Base-by-base conservation (phyloP, 768 basidiomycete genomes). In the Kwoniella botswanensis region DNA sequence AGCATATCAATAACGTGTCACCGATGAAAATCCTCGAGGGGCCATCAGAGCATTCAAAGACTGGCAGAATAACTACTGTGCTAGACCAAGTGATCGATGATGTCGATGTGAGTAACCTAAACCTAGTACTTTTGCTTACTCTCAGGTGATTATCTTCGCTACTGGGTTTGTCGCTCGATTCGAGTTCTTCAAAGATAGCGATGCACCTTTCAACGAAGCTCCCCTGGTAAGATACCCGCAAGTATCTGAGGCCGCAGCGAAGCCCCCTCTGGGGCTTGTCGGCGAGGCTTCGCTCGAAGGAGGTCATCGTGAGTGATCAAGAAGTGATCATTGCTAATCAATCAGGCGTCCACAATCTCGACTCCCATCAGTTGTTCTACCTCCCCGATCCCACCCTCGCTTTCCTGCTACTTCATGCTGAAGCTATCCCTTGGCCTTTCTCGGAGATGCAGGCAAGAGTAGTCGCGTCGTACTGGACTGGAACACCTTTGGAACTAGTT, bases 381-480 rank as follows among this genome's bases (percentile, higher is more conserved):
- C 65, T 66, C 29, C 65, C 65, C 7, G 65, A 66, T 35, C 65
- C 65, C 10, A 66, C 65, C 9, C 43, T 66, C 17, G 55, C 65
- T 24, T 66, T 66, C 56, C 24, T 66, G 17, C 55, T 66, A 5
- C 55, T 66, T 5, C 65, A 66, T 55, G 65, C 65, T 7, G 65
- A 66, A 24, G 65, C 65, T 3, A 66, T 66, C 9, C 65, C 65
- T 6, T 66, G 65, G 65, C 65, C 65, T 3, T 66, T 66, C 54
- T 66, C 65, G 41, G 65, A 66, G n/a, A 66, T 66, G 65, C 65
- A 66, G 42, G 65, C 65, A 4, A 42, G 65, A 18, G 65, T 58
- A 1, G 35, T 66, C 18, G 65, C 65, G 4, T 29, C 65, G 21
- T 35, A 56, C 24, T 66, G 65, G 65, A 55, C 41, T 9, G 65